Base-by-base conservation (phyloP, 2,329 filamentous ascomycete genomes). In the Cercospora janseana region DNA sequence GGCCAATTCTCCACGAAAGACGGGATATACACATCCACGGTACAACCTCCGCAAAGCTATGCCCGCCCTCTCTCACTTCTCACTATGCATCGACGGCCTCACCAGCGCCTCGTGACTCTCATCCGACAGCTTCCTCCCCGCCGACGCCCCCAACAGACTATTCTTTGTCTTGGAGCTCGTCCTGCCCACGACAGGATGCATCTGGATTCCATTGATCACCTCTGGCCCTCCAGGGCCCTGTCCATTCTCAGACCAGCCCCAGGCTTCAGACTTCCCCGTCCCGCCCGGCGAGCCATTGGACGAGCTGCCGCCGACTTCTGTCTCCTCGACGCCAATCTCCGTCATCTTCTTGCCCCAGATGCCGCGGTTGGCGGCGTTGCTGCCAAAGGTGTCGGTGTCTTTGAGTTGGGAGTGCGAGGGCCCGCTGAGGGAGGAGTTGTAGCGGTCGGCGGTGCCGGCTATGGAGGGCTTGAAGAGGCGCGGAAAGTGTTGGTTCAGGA, bases 41-140 rank as follows among this genome's bases (percentile, higher is more conserved):
- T 37, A 20, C 23, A 21, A 26, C 40, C 7, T 18, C 16, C 21
- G n/a, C 7, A 9, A 9, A 4, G 10, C 3, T 10, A 37, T 3
- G 2, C 8, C 34, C 4, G 34, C 6, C 2, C n/a, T 8, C 20
- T 15, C 26, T 40, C 35, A 40, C n/a, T 40, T 40, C n/a, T 40
- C 35, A n/a, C n/a, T n/a, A 9, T 26, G 4, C 16, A 40, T 42
- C 3, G 38, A 23, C 4, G 20, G 15, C 12, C 28, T 31, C 16
- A 46, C 43, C 43, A 37, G 24, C 1, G 31, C 23, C 44, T 46
- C 44, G 2, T 15, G 21, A 26, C 44, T 46, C 23, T 46, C 44
- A 29, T 46, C 34, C 10, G 31, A 46, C 12, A 18, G n/a, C 27
- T 31, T 41, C 20, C 37, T 44, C 9, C 6, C 13, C 15, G 9